Evolutionary conservation across 2,329 filamentous ascomycete genomes (phyloP).

Genomic region (Erysiphe pulchra): DNA sequence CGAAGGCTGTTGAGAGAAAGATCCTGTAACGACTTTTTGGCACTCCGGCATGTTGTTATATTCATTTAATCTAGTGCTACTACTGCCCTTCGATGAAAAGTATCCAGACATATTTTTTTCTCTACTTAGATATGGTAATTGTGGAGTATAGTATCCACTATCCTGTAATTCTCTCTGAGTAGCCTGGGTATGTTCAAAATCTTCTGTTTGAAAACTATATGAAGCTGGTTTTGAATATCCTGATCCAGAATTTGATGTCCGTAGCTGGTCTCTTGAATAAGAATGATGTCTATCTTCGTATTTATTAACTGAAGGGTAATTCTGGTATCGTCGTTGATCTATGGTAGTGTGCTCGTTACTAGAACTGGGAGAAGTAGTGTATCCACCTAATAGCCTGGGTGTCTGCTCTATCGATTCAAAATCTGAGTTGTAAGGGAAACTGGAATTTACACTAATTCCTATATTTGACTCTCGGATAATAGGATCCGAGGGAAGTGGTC

Average conservation of each 20-base stretch:
- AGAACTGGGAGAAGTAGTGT: not conserved
- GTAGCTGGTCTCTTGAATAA: no score
- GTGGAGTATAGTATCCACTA: no score
- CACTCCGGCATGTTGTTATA: not conserved
- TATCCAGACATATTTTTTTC: no score
- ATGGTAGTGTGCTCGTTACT: not conserved
- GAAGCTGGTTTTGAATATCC: no score
- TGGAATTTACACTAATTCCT: not conserved
- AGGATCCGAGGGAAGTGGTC: slow-evolving; percentile 63
- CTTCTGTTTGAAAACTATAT: no score
- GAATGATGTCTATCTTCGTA: not conserved
- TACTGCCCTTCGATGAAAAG: not conserved
- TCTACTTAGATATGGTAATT: no score
- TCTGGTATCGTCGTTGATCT: not conserved
- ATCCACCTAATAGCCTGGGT: no score
- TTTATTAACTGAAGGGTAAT: not conserved
- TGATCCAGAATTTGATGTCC: no score
- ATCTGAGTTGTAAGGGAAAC: not conserved
- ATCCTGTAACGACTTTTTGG: not conserved
- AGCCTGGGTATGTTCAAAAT: no score
- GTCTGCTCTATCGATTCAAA: not conserved
- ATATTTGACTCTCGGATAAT: slow-evolving; percentile 22
- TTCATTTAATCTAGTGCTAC: not conserved
- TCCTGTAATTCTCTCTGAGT: no score
- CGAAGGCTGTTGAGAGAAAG: not conserved